Percentiles rank a stretch among this genome's conserved stretches.
These are phyloP conservation scores for Protomyces lactucae-debilis DNA, from an alignment of 1,139 yeast species.

Conservation along the genomic window DNA sequence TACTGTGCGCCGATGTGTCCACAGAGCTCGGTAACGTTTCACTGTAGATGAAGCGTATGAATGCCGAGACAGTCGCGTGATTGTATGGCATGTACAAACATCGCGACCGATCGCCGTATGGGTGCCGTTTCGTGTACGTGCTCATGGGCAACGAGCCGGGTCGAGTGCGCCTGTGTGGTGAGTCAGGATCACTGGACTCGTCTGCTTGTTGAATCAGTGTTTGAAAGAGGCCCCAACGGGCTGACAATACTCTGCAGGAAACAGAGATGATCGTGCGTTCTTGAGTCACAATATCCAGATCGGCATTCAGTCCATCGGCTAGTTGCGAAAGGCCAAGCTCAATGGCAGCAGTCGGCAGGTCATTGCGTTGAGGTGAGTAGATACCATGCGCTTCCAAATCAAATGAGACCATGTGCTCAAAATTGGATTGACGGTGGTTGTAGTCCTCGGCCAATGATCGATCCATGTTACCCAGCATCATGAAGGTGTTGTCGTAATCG, in stretches of 20 bases:
- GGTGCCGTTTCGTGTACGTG: not conserved
- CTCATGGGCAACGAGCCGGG: not conserved
- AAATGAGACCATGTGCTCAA: constrained; percentile 26
- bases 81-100: constrained; percentile 26
- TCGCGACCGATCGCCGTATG: constrained; percentile 11
- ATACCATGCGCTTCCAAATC: constrained; percentile 30
- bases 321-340: constrained; percentile 19
- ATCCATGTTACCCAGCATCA: constrained; percentile 28
- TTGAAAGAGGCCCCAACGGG: constrained; percentile 25
- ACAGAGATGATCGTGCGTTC: constrained; percentile 29
- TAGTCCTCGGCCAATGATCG: constrained; percentile 29
- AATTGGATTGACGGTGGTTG: constrained; percentile 29
- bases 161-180: not conserved
- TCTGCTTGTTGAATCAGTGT: not conserved
- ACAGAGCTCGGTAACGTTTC: constrained; percentile 6
- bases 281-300: constrained; percentile 29
- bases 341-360: constrained; percentile 11
- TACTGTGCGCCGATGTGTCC: not conserved
- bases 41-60: constrained; percentile 25
- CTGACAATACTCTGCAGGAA: constrained; percentile 21
- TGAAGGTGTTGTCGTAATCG: constrained; percentile 9
- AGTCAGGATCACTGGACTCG: not conserved
- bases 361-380: constrained; percentile 1
- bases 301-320: constrained; percentile 8
- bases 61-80: constrained; percentile 15